Percentiles rank a stretch among this genome's conserved stretches.
phyloP scores from a whole-genome alignment of 139 green algal species.

The Coelastrella sp. region DNA sequence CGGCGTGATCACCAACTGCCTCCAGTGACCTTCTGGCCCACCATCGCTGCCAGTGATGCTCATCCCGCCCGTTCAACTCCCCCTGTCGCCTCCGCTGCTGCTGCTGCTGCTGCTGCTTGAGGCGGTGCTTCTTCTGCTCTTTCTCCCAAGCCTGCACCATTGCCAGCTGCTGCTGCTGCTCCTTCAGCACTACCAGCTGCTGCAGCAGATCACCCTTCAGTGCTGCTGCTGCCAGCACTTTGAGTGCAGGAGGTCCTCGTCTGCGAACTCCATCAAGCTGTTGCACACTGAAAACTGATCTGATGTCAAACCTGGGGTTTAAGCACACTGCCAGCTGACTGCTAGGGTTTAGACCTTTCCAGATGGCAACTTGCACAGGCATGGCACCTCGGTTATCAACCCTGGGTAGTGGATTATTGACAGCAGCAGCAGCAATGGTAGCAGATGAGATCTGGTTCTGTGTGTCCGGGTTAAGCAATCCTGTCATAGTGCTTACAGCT shows the following conservation, averaged over 20 bases:
- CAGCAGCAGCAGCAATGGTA: not conserved
- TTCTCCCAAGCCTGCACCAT: not conserved
- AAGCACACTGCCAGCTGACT: constrained; percentile 4
- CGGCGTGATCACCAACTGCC: not conserved
- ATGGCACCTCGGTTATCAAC: not conserved
- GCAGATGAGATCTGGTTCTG: not conserved
- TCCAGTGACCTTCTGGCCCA: not conserved
- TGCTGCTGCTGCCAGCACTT: constrained; percentile 16
- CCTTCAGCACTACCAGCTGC: not conserved
- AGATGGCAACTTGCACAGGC: not conserved
- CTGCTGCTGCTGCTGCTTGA: constrained; percentile 5
- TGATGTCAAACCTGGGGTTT: not conserved
- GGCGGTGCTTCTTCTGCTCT: not conserved
- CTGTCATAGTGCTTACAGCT: too few relatives aligned
- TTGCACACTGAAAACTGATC: not conserved
- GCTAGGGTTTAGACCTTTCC: not conserved
- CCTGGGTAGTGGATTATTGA: not conserved
- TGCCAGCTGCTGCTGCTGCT: not conserved
- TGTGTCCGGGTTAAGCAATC: not conserved
- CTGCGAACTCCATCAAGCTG: not conserved
- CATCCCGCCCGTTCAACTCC: not conserved
- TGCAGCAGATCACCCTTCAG: not conserved
- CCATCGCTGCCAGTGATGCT: not conserved
- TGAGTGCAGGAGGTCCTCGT: not conserved
- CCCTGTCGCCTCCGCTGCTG: not conserved